Base-by-base conservation (phyloP, 2,329 filamentous ascomycete genomes). In the Scopulariopsis brevicaulis region DNA sequence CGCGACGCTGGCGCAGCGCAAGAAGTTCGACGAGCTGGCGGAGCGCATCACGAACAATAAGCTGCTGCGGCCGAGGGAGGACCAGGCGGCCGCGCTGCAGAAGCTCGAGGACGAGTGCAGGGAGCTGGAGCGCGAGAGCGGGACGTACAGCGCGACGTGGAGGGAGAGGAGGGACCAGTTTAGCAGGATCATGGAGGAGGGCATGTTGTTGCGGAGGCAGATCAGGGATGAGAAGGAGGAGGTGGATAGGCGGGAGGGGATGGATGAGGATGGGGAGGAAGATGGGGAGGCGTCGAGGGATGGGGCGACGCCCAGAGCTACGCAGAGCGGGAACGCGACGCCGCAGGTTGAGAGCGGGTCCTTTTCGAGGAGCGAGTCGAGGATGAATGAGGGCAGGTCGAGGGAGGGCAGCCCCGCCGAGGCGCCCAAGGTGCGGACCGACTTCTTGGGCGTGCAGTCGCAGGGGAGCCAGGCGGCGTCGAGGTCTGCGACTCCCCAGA, bases 151-250 rank as follows among this genome's bases (percentile, higher is more conserved):
- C 54, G 81, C 79, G 62, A 94, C 90, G 0, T 96, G 92, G 92
- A 77, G 82, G 50, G 91, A 96, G 71, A 80, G 93, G 46, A 78
- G 87, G 61, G 88, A 90, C 64, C 90, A 96, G 71, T 96, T 96
- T 70, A 89, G 86, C 59, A 81, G 84, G 58, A 92, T 97, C 65
- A 89, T 96, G 68, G 89, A 92, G 60, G 93, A 96, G 74, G 90
- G 90, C n/a, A 88, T 89, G 81, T 80, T 89, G 62, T 79, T 97
- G 69, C 78, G 92, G 59, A 80, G 89, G 54, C 79, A 95, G 69
- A 96, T 97, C 66, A 85, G 91, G 60, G 92, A 96, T 66, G 93
- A 96, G 77, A 96, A 96, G 73, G 92, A 96, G 69, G 91, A 96
- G 72, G 89, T 94, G 0, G 91, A 96, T 72, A 79, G 90, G 50